A percentile compares a stretch with the other conserved stretches of the same genome.
Evolutionary conservation across 257 asterid species (phyloP).

Genomic region (Fraxinus americana): DNA sequence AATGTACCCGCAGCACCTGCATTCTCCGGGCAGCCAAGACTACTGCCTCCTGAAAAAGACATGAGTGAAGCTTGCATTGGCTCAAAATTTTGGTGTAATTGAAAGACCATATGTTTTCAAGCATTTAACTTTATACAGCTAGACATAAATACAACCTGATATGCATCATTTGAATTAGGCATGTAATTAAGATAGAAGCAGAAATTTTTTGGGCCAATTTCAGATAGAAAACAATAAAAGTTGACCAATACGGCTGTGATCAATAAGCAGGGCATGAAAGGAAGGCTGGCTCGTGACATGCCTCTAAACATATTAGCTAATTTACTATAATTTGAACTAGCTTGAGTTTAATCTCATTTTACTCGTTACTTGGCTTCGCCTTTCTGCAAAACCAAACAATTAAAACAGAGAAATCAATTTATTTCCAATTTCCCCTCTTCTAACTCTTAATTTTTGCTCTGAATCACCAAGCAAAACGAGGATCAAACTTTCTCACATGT

Average conservation of each 20-base stretch:
- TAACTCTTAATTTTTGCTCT: not conserved
- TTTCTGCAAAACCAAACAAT: not conserved
- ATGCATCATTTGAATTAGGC: slow-evolving; percentile 1
- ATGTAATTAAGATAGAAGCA: slow-evolving; percentile 12
- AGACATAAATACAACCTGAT: slow-evolving; percentile 8
- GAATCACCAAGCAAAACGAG: not conserved
- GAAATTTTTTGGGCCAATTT: not conserved
- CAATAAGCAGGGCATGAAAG: not conserved
- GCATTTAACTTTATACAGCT: not conserved
- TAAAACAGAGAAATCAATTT: not conserved
- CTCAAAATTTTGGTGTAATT: slow-evolving; percentile 19
- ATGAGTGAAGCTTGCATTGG: slow-evolving; percentile 27
- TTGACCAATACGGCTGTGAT: not conserved
- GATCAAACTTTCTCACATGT: not conserved
- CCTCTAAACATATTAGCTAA: not conserved
- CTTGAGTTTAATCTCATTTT: not conserved
- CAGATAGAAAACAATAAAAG: not conserved
- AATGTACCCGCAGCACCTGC: slow-evolving; percentile 99
- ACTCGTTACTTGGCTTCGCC: not conserved
- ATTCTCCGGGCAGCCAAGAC: slow-evolving; percentile 88
- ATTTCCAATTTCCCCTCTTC: not conserved
- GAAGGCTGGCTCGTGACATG: not conserved
- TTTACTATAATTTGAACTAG: slow-evolving; percentile 8
- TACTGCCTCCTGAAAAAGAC: slow-evolving; percentile 80
- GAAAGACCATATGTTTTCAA: slow-evolving; percentile 19